Evolutionary conservation across 352 stramenopile genomes (phyloP), one percentile per base, ranked within the genome.

Genomic region (Peronospora belbahrii): DNA sequence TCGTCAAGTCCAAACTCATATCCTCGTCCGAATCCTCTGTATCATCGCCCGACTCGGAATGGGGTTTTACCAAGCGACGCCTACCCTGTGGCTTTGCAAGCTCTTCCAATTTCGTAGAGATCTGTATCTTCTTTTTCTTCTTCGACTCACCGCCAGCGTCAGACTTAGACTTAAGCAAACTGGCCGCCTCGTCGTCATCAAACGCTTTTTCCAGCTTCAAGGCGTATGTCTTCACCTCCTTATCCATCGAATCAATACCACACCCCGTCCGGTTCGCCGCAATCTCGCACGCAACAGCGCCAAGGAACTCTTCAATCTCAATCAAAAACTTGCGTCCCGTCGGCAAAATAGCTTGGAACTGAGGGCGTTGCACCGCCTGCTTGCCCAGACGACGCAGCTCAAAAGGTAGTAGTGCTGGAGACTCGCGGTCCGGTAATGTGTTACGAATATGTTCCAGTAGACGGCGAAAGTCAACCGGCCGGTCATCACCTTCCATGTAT

Each of bases 391-490:
- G 46, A 19, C 88, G 76, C 31, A 97, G 69, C 34, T 97, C 76
- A 10, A 86, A 75, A 0, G 84, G 76, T 27, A 82, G 62, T 30
- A 98, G 48, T 17, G 71, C 67, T 7, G 66, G 68, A 5, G 75
- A 84, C 39, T 85, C 65, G 4, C 62, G 70, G 37, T 93, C 81
- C 1, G 79, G 79, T 5, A 90, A 59, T 7, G 79, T 91, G 42
- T 75, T 82, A 14, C 79, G 79, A 24, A 98, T 88, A 50, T 96
- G 75, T 19, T 95, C 65, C 24, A 94, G 65, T 13, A 99, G 62
- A 18, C 96, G 86, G 28, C 96, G 72, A 52, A 98, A 99, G 52
- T 99, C 88, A 17, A 99, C 95, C 0, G 97, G 97, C 22, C 92
- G 72, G 52, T 97, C 94, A 54, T 94, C 84, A 30, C 77, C 73